These are phyloP conservation scores for Candida ponderosae DNA, from an alignment of 805 yeast genomes.

Conservation along the genomic window DNA sequence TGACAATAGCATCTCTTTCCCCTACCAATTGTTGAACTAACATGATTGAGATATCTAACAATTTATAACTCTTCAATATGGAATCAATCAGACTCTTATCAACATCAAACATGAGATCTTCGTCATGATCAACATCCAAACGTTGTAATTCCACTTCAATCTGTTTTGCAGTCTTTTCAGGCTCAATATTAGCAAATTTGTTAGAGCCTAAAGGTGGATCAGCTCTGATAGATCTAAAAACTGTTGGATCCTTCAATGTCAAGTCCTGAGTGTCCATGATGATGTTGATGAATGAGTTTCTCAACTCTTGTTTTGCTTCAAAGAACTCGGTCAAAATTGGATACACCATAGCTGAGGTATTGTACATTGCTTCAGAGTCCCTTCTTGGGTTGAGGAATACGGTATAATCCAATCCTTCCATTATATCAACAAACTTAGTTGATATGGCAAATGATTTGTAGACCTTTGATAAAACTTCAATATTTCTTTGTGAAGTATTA, in stretches of 20 bases:
- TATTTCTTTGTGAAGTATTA: constrained; percentile 34
- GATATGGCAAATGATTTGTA: constrained; percentile 46
- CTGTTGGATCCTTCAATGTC: constrained; percentile 69
- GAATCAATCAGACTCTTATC: constrained; percentile 22
- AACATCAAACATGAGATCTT: constrained; percentile 25
- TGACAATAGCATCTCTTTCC: constrained; percentile 61
- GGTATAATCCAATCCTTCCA: constrained; percentile 55
- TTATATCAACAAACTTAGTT: constrained; percentile 38
- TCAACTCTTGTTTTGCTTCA: constrained; percentile 65
- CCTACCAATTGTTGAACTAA: constrained; percentile 54
- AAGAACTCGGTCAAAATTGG: constrained; percentile 57
- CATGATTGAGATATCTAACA: constrained; percentile 25
- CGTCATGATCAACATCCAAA: constrained; percentile 34
- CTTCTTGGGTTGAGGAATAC: constrained; percentile 31
- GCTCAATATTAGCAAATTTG: constrained; percentile 25
- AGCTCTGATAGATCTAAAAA: constrained; percentile 54
- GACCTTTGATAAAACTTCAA: constrained; percentile 42
- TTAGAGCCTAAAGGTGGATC: constrained; percentile 30
- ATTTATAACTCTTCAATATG: constrained; percentile 25
- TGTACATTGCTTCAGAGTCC: constrained; percentile 9
- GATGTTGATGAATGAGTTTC: constrained; percentile 48
- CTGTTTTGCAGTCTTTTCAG: constrained; percentile 42
- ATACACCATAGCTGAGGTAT: constrained; percentile 20
- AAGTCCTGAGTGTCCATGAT: constrained; percentile 63
- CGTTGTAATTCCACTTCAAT: constrained; percentile 39